phyloP scores from a whole-genome alignment of 164 flowering plant species.

The Annona squamosa region DNA sequence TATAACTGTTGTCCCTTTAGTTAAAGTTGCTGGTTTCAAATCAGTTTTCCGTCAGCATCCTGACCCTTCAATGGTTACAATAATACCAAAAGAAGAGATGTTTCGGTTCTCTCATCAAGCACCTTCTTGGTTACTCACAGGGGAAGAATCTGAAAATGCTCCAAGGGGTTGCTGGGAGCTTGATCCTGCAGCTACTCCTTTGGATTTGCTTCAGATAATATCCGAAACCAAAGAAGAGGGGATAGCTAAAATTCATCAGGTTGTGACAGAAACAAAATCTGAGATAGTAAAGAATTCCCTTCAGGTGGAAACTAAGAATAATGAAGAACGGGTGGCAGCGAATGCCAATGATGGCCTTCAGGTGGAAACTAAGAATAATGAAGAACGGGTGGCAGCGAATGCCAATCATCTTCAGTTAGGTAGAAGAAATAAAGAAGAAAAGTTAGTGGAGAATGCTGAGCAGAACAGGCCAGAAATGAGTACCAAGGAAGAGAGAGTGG shows the following conservation, averaged over 20 bases:
- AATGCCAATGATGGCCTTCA: slow-evolving; percentile 35
- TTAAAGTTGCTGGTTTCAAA: slow-evolving; percentile 70
- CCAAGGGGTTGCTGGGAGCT: slow-evolving; percentile 90
- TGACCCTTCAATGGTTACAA: slow-evolving; percentile 40
- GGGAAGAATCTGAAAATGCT: slow-evolving; percentile 34
- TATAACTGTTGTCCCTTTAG: slow-evolving; percentile 44
- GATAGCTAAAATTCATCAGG: neutral
- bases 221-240: slow-evolving; percentile 18
- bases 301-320: neutral
- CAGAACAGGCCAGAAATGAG: neutral
- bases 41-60: slow-evolving; percentile 58
- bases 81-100: slow-evolving; percentile 77
- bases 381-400: slow-evolving; percentile 6
- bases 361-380: slow-evolving; percentile 19
- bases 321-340: slow-evolving; percentile 10
- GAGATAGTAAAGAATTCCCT: no score
- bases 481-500: slow-evolving; percentile 7
- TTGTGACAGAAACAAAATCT: neutral
- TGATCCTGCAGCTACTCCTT: slow-evolving; percentile 98
- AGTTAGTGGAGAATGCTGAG: slow-evolving; percentile 4
- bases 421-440: slow-evolving; percentile 8
- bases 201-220: slow-evolving; percentile 51
- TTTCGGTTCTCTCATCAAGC: slow-evolving; percentile 88
- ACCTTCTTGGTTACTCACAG: slow-evolving; percentile 65
- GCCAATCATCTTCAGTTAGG: slow-evolving; percentile 2